A percentile compares a stretch with the other conserved stretches of the same genome.
Evolutionary conservation across 2,329 filamentous ascomycete species (phyloP).

Genomic region (Remersonia thermophila): DNA sequence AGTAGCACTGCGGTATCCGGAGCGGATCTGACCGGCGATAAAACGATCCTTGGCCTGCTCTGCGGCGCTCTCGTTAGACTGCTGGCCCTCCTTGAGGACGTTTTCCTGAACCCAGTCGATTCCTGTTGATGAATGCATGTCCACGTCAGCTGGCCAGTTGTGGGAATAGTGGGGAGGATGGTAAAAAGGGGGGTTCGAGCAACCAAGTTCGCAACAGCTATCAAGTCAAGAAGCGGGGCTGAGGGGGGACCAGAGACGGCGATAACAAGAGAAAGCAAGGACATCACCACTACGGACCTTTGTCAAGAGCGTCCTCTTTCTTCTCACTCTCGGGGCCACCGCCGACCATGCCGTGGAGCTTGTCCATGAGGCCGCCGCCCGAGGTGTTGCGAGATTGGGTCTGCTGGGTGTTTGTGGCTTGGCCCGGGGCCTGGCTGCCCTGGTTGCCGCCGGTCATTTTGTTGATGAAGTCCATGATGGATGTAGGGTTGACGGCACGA

Average conservation of each 20-base stretch:
- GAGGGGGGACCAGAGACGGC: too few species aligned
- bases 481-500: background rate
- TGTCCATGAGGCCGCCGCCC: conserved; percentile 44
- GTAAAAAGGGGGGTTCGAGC: too few species aligned
- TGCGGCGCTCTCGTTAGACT: conserved; percentile 58
- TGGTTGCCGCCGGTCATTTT: conserved; percentile 9
- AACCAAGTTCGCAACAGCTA: too few species aligned
- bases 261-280: too few species aligned
- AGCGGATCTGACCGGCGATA: conserved; percentile 60
- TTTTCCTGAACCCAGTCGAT: conserved; percentile 71
- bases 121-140: conserved; percentile 32
- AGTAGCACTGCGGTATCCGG: conserved; percentile 44
- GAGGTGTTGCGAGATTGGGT: conserved; percentile 13
- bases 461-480: conserved; percentile 14
- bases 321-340: conserved; percentile 65
- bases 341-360: conserved; percentile 58
- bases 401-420: conserved; percentile 2
- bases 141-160: background rate
- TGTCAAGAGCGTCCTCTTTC: conserved; percentile 74
- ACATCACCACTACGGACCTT: conserved; percentile 38
- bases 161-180: background rate
- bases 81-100: conserved; percentile 54
- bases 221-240: too few species aligned
- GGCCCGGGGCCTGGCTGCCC: conserved; percentile 5
- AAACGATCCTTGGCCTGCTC: conserved; percentile 79